Percentiles rank a stretch among this genome's conserved stretches.
Conservation (phyloP, 352 stramenopile genomes). For the Phytophthora boehmeriae region DNA sequence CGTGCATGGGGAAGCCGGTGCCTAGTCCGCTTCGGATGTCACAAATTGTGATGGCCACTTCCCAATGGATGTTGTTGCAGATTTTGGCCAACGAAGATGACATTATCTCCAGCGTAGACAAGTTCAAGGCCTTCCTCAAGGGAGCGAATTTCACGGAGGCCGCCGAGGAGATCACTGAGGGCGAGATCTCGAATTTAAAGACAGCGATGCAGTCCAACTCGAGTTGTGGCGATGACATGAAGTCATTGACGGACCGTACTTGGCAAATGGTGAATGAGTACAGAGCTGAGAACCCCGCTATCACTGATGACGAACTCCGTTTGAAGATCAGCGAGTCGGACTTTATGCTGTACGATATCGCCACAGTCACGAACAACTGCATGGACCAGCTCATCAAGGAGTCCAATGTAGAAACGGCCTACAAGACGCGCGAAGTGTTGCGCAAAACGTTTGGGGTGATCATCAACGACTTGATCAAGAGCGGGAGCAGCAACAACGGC, state of each 20-base stretch:
- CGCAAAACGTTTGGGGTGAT: conserved; percentile 46
- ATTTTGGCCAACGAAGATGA: conserved; percentile 9
- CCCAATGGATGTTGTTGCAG: conserved; percentile 23
- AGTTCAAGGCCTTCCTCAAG: conserved; percentile 15
- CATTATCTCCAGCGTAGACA: conserved; percentile 19
- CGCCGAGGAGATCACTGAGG: conserved; percentile 17
- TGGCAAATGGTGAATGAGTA: conserved; percentile 36
- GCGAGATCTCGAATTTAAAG: conserved; percentile 29
- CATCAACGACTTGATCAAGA: conserved; percentile 43
- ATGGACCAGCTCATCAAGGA: conserved; percentile 22
- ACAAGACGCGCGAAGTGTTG: conserved; percentile 39
- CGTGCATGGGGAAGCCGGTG: conserved; percentile 20
- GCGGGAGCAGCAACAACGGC: conserved; percentile 21
- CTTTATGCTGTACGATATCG: conserved; percentile 44
- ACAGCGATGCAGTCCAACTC: conserved; percentile 31
- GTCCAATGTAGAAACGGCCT: conserved; percentile 12
- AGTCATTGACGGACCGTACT: conserved; percentile 43
- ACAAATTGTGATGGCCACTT: conserved; percentile 16
- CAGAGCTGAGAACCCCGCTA: conserved; percentile 22
- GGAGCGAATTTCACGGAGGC: conserved; percentile 16
- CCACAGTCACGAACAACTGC: conserved; percentile 40
- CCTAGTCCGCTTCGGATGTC: conserved; percentile 5
- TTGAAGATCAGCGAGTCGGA: conserved; percentile 36
- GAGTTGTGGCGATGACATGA: conserved; percentile 42
- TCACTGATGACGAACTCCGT: conserved; percentile 26